Conservation (phyloP, 2,329 filamentous ascomycete species). For the Onygenales sp. region DNA sequence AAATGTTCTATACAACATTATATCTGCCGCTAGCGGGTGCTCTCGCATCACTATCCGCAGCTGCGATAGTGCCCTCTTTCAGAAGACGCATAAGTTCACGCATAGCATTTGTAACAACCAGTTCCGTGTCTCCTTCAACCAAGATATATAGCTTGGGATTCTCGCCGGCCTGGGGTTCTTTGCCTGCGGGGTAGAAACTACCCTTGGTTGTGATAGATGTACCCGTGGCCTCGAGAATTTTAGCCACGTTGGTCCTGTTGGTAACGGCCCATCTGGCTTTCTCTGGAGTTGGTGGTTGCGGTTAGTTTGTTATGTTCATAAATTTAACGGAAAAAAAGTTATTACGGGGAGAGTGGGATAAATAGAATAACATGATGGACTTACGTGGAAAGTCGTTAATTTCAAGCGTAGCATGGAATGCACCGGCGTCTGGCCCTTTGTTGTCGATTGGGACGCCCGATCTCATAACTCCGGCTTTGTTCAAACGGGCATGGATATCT, state of each 20-base stretch:
- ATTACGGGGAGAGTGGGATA: not conserved
- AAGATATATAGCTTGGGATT: constrained; percentile 96
- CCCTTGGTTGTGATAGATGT: constrained; percentile 98
- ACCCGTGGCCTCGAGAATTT: constrained; percentile 89
- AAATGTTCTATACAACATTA: constrained; percentile 56
- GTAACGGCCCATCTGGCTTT: constrained; percentile 98
- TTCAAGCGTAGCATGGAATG: constrained; percentile 92
- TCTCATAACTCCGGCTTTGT: constrained; percentile 78
- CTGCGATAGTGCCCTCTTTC: constrained; percentile 82
- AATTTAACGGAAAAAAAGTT: constrained; percentile 6
- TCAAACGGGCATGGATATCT: constrained; percentile 82
- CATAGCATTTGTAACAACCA: constrained; percentile 84
- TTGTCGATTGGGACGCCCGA: constrained; percentile 95
- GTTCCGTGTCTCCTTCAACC: constrained; percentile 92
- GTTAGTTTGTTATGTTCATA: constrained; percentile 3
- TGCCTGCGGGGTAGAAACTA: constrained; percentile 74
- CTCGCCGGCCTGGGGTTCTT: constrained; percentile 63
- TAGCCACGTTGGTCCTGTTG: constrained; percentile 95
- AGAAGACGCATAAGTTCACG: constrained; percentile 78
- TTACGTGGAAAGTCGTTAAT: constrained; percentile 95
- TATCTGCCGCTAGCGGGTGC: constrained; percentile 75
- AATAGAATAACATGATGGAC: constrained; percentile 17
- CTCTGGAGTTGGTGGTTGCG: constrained; percentile 37
- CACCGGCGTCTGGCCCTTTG: constrained; percentile 92
- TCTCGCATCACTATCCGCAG: constrained; percentile 74